A percentile compares a stretch with the other conserved stretches of the same genome.
phyloP scores from a whole-genome alignment of 2,329 filamentous ascomycete species.

The Epichloe sibirici region DNA sequence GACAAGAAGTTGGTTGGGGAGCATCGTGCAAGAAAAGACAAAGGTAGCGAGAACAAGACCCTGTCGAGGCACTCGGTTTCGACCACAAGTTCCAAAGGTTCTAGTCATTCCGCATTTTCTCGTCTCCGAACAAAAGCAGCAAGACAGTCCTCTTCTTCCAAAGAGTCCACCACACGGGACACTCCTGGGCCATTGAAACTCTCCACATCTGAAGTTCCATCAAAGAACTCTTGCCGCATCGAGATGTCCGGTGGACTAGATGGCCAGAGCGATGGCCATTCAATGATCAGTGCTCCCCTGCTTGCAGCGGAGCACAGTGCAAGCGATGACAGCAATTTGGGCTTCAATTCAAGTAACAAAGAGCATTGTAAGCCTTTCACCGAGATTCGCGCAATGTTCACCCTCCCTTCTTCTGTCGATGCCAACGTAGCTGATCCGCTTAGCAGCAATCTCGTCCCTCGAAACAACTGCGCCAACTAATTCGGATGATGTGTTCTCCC shows the following conservation, averaged over 20 bases:
- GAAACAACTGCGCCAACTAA: background rate
- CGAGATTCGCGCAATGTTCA: background rate
- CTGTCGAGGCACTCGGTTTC: constrained; percentile 4
- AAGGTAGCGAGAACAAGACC: constrained; percentile 5
- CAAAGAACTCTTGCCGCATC: background rate
- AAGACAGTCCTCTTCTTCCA: constrained; percentile 5
- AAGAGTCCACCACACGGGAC: background rate
- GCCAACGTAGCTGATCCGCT: background rate
- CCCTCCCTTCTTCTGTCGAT: background rate
- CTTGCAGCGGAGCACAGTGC: background rate
- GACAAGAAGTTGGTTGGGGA: constrained; percentile 41
- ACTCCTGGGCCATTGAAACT: background rate
- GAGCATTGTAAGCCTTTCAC: background rate
- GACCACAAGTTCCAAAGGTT: constrained; percentile 6
- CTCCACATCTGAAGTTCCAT: background rate
- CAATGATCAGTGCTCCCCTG: background rate
- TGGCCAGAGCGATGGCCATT: background rate
- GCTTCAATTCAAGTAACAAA: background rate
- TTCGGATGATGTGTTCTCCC: background rate
- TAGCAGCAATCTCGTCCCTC: background rate
- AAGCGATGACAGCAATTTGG: background rate
- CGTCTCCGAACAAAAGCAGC: constrained; percentile 18
- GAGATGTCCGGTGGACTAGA: constrained; percentile 1
- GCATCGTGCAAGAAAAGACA: constrained; percentile 36
- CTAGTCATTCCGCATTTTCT: constrained; percentile 7